Evolutionary conservation across 31 red algal species (phyloP).

Genomic region (Porphyra umbilicalis): DNA sequence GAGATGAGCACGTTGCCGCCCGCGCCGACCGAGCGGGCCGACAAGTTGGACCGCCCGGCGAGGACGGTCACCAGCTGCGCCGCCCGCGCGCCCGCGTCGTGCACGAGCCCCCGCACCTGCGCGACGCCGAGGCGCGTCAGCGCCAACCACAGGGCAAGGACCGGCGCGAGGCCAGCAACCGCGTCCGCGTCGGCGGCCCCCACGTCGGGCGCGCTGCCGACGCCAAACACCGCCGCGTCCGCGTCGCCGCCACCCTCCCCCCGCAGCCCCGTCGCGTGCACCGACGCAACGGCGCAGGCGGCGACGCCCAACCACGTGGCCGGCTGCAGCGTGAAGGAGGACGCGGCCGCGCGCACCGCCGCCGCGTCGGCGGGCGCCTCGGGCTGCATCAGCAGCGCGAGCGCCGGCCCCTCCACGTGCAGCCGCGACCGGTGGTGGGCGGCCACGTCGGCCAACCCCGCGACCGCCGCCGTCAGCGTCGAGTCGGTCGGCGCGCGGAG

Average conservation of each 20-base stretch:
- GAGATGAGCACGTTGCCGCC: constrained; percentile 3
- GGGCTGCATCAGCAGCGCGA: constrained; percentile 10
- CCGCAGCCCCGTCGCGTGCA: background rate
- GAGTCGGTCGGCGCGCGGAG: constrained; percentile 9
- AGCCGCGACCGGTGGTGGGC: constrained; percentile 11
- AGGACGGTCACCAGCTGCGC: background rate
- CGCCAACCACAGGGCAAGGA: background rate
- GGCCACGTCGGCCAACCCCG: constrained; percentile 4
- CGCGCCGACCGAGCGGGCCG: background rate
- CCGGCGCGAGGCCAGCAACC: background rate
- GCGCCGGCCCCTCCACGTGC: constrained; percentile 16
- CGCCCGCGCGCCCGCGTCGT: background rate
- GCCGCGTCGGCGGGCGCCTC: background rate
- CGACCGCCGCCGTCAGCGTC: constrained; percentile 1
- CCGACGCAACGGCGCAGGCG: background rate
- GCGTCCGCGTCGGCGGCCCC: background rate
- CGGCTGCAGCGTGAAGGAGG: background rate
- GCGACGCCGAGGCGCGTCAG: background rate
- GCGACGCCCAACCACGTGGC: background rate
- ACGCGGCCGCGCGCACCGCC: background rate
- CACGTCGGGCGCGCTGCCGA: background rate
- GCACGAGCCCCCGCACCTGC: background rate
- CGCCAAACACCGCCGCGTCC: background rate
- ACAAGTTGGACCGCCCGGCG: background rate
- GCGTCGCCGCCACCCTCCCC: background rate